Conservation (phyloP, 2,329 filamentous ascomycete species). For the Phialemoniopsis sp. region DNA sequence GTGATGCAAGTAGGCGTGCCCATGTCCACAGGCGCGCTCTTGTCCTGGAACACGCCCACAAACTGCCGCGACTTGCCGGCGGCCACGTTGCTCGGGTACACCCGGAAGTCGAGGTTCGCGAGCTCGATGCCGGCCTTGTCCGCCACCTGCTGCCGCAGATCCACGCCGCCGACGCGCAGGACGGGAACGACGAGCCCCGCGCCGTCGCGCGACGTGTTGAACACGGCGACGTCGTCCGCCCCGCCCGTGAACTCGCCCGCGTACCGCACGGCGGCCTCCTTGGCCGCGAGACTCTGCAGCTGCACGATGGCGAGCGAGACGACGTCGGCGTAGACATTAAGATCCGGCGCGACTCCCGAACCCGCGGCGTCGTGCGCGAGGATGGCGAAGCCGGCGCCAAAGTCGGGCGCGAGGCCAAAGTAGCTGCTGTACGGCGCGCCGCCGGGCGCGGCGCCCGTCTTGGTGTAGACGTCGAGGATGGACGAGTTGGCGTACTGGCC, state of each 20-base stretch:
- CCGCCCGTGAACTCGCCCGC: constrained; percentile 7
- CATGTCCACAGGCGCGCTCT: constrained; percentile 18
- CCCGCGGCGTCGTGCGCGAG: constrained; percentile 24
- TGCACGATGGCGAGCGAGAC: constrained; percentile 15
- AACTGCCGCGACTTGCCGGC: constrained; percentile 16
- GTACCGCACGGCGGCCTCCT: constrained; percentile 10
- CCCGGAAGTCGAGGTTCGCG: constrained; percentile 17
- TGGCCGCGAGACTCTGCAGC: constrained; percentile 10
- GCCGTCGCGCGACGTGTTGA: constrained; percentile 5
- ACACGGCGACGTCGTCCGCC: constrained; percentile 2
- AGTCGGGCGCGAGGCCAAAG: constrained; percentile 39
- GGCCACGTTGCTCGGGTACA: constrained; percentile 23
- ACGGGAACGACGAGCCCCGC: constrained; percentile 18
- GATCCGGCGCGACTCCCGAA: constrained; percentile 14
- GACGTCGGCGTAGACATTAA: constrained; percentile 26
- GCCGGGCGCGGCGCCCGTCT: constrained; percentile 34
- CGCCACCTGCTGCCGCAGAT: constrained; percentile 14
- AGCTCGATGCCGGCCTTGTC: constrained; percentile 11
- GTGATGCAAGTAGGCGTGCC: constrained; percentile 28
- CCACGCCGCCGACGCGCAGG: constrained; percentile 7
- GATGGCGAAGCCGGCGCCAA: constrained; percentile 35
- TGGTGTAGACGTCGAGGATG: constrained; percentile 41
- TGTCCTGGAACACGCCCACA: constrained; percentile 23
- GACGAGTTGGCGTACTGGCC: constrained; percentile 27
- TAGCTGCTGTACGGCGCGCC: constrained; percentile 32